Percentiles rank a stretch among this genome's conserved stretches.
These are phyloP conservation scores for Acanthamoeba royreba DNA, from an alignment of 208 protist species.

Conservation along the genomic window DNA sequence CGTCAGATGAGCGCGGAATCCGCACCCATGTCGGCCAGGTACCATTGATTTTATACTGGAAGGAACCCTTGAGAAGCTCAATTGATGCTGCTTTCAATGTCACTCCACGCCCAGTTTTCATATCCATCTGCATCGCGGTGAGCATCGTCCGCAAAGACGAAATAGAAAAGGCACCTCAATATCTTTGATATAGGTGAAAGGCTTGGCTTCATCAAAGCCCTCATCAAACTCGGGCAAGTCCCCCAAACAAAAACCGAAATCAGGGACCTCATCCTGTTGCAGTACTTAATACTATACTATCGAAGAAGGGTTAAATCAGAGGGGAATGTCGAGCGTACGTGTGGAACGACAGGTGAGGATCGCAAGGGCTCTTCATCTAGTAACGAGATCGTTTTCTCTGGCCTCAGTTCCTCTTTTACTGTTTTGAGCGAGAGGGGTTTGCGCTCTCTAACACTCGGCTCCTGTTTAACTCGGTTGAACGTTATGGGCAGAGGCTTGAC, in stretches of 20 bases:
- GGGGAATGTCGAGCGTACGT: background rate
- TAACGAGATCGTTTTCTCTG: background rate
- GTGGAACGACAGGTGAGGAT: background rate
- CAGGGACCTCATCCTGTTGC: background rate
- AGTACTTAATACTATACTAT: background rate
- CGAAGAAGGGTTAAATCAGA: background rate
- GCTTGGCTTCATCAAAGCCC: background rate
- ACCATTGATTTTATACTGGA: background rate
- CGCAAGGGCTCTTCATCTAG: background rate
- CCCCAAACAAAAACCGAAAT: background rate
- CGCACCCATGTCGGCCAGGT: background rate
- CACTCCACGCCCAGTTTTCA: background rate
- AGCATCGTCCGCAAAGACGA: no score
- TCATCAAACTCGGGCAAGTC: background rate
- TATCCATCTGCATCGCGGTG: background rate
- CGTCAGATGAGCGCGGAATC: background rate
- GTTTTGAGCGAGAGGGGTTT: background rate
- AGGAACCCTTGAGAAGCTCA: slow-evolving; percentile 18
- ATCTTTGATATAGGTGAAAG: no score
- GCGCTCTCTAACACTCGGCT: background rate
- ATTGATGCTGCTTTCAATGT: background rate
- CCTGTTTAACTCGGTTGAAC: background rate
- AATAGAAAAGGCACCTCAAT: background rate
- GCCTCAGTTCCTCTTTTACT: background rate
- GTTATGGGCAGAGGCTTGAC: background rate